phyloP scores from a whole-genome alignment of 2,329 filamentous ascomycete species.

The Cryphonectria japonica region DNA sequence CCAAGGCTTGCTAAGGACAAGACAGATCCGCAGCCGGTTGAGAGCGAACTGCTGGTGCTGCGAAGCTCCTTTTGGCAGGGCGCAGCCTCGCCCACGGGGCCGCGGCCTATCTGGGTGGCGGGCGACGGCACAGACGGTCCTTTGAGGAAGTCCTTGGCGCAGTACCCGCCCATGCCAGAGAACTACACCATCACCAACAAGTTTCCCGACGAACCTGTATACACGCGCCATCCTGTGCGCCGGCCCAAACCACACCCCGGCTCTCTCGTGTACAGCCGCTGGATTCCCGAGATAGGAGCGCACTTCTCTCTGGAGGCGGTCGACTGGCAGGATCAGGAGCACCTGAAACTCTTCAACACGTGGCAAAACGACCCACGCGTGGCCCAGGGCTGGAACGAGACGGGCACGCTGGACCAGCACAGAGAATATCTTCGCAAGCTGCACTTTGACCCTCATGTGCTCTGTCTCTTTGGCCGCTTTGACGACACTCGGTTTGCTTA shows the following conservation, averaged over 20 bases:
- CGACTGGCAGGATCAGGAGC: constrained; percentile 65
- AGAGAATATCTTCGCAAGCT: constrained; percentile 69
- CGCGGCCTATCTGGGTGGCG: constrained; percentile 44
- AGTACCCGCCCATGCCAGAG: constrained; percentile 46
- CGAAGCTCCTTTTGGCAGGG: constrained; percentile 42
- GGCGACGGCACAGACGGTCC: constrained; percentile 39
- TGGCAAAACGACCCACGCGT: constrained; percentile 83
- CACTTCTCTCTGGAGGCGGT: constrained; percentile 74
- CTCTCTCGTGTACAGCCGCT: constrained; percentile 72
- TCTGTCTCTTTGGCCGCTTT: constrained; percentile 70
- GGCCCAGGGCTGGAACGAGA: constrained; percentile 77
- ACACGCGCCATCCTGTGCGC: constrained; percentile 62
- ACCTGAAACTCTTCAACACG: constrained; percentile 69
- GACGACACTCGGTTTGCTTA: constrained; percentile 72
- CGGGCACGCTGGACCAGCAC: constrained; percentile 72
- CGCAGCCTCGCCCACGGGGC: constrained; percentile 38
- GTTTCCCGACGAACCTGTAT: constrained; percentile 49
- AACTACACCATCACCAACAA: constrained; percentile 51
- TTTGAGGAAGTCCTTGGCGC: constrained; percentile 35
- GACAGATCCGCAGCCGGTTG: constrained; percentile 15
- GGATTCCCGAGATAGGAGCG: constrained; percentile 72
- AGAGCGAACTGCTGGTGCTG: constrained; percentile 50
- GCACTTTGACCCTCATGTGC: constrained; percentile 70
- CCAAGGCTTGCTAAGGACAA: constrained; percentile 37
- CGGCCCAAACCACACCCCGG: constrained; percentile 70